Conservation (phyloP, 164 flowering plant species). For the Chloranthus sessilifolius region DNA sequence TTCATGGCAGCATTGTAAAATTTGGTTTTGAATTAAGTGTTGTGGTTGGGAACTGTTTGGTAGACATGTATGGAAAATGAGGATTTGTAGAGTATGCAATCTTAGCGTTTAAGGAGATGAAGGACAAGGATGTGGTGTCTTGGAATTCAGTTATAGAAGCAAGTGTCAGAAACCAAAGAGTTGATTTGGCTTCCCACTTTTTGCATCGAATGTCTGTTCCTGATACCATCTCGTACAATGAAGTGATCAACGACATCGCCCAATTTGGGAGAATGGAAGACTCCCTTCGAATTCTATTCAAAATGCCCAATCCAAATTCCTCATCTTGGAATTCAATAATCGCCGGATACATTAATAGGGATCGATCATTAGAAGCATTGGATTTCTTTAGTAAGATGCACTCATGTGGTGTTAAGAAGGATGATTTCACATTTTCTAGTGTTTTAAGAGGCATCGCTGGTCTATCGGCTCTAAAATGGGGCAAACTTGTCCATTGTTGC, state of each 20-base stretch:
- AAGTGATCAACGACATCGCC: conserved; percentile 48
- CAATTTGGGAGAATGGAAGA: conserved; percentile 52
- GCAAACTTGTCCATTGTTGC: conserved; percentile 43
- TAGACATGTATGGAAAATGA: conserved; percentile 72
- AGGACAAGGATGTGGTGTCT: conserved; percentile 40
- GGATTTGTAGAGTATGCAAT: conserved; percentile 39
- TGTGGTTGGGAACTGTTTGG: conserved; percentile 50
- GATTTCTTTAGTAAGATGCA: conserved; percentile 50
- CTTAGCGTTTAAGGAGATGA: conserved; percentile 29
- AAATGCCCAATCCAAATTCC: conserved; percentile 50
- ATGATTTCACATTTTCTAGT: conserved; percentile 59
- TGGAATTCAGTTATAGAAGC: conserved; percentile 73
- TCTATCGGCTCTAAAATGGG: conserved; percentile 46
- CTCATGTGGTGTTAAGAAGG: conserved; percentile 29
- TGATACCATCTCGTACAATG: conserved; percentile 61
- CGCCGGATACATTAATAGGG: conserved; percentile 47
- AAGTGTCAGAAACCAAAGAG: conserved; percentile 33
- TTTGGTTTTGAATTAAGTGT: conserved; percentile 29
- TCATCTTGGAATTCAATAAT: conserved; percentile 77
- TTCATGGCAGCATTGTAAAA: conserved; percentile 51
- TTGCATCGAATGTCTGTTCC: conserved; percentile 47
- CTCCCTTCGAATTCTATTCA: conserved; percentile 29
- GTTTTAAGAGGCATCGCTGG: conserved; percentile 47
- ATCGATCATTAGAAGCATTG: conserved; percentile 38
- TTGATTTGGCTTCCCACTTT: conserved; percentile 33